These are phyloP conservation scores for Circinella minor DNA, from an alignment of 371 early-diverging fungal species.

Conservation along the genomic window DNA sequence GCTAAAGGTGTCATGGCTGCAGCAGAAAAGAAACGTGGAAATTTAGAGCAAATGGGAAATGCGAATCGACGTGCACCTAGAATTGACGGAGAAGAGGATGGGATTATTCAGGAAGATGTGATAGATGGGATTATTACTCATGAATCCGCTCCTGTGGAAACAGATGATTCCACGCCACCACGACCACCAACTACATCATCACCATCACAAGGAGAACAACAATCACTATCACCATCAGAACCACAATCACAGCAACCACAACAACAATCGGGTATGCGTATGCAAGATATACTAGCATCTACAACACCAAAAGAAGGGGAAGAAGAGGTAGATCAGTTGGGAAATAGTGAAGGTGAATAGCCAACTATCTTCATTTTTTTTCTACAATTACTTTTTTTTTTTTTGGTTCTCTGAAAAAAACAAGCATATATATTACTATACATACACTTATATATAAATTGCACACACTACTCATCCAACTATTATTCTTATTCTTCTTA, in stretches of 20 bases:
- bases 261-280: constrained; percentile 1
- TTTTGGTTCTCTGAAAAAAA: too few species aligned
- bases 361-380: not conserved
- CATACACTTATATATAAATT: too few species aligned
- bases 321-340: constrained; percentile 32
- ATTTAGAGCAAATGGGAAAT: constrained; percentile 49
- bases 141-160: not conserved
- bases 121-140: not conserved
- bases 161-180: not conserved
- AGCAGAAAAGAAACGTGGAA: constrained; percentile 51
- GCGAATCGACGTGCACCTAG: constrained; percentile 37
- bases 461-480: not conserved
- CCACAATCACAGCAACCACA: not conserved
- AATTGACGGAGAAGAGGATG: constrained; percentile 14
- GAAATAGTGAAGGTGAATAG: constrained; percentile 23
- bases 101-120: not conserved
- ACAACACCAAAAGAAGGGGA: constrained; percentile 13
- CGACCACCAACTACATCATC: not conserved
- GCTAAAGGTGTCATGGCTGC: constrained; percentile 56
- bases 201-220: not conserved
- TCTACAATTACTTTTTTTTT: too few species aligned
- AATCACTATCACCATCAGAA: not conserved
- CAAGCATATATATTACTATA: too few species aligned
- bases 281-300: constrained; percentile 4
- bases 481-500: constrained; percentile 15